These are phyloP conservation scores for Ganoderma boninense DNA, from an alignment of 1,284 basidiomycete genomes.

Conservation along the genomic window DNA sequence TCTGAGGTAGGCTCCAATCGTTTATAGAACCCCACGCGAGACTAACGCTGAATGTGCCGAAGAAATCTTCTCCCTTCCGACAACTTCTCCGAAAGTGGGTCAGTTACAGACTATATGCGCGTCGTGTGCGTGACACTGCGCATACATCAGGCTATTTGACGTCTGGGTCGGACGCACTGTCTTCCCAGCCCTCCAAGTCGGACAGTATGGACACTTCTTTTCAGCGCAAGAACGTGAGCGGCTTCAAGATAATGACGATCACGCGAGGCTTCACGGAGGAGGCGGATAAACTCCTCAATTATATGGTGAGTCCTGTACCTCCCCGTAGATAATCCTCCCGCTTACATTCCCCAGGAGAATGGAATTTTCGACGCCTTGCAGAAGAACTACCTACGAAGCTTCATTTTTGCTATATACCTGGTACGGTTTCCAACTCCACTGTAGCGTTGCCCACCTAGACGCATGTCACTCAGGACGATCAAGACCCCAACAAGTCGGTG, in stretches of 20 bases:
- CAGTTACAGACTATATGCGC: constrained; percentile 21
- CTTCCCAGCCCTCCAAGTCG: constrained; percentile 48
- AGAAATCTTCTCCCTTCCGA: constrained; percentile 81
- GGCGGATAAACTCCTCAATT: constrained; percentile 81
- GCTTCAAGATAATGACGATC: constrained; percentile 74
- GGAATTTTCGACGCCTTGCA: constrained; percentile 84
- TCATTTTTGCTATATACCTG: constrained; percentile 85
- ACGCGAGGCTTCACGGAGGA: constrained; percentile 80
- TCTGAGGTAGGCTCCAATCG: constrained; percentile 57
- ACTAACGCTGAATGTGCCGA: constrained; percentile 7
- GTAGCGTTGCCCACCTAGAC: neutral
- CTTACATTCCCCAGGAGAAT: constrained; percentile 60
- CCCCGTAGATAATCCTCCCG: neutral
- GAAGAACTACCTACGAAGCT: constrained; percentile 78
- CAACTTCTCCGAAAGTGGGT: constrained; percentile 77
- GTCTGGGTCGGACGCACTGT: constrained; percentile 52
- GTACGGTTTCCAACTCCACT: constrained; percentile 46
- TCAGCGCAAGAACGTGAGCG: constrained; percentile 52
- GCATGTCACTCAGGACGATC: constrained; percentile 60
- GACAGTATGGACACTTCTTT: constrained; percentile 43
- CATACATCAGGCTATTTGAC: constrained; percentile 59
- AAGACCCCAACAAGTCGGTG: constrained; percentile 79
- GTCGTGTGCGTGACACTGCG: constrained; percentile 15
- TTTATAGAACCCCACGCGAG: neutral
- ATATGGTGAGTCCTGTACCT: constrained; percentile 58